A percentile compares a stretch with the other conserved stretches of the same genome.
Conservation (phyloP, 495 filamentous ascomycete species). For the Aspergillus steynii region DNA sequence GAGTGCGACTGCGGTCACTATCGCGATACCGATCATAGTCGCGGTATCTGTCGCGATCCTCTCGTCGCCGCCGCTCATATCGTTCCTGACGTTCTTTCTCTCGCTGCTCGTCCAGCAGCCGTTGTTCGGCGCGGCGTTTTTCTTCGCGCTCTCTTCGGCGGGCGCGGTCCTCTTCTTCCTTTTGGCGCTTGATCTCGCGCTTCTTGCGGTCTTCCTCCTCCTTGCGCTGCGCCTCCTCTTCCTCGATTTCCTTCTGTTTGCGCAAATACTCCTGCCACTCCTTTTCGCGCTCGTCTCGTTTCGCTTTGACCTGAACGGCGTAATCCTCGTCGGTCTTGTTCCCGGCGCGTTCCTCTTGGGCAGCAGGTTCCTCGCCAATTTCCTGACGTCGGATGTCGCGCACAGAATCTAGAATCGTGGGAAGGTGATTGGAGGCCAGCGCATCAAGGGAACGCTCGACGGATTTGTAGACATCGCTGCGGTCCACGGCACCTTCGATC, state of each 20-base stretch:
- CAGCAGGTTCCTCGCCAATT: slow-evolving; percentile 71
- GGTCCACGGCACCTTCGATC: slow-evolving; percentile 83
- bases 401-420: slow-evolving; percentile 64
- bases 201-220: slow-evolving; percentile 66
- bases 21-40: slow-evolving; percentile 36
- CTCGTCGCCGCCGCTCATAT: slow-evolving; percentile 47
- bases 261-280: slow-evolving; percentile 63
- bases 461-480: slow-evolving; percentile 75
- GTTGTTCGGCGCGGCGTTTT: slow-evolving; percentile 57
- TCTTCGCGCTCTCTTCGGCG: slow-evolving; percentile 48
- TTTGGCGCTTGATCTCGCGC: slow-evolving; percentile 60
- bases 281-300: slow-evolving; percentile 63
- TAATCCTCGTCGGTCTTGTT: slow-evolving; percentile 84
- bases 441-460: slow-evolving; percentile 66
- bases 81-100: slow-evolving; percentile 56
- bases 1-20: slow-evolving; percentile 31
- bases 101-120: slow-evolving; percentile 50
- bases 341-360: slow-evolving; percentile 66
- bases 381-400: slow-evolving; percentile 70
- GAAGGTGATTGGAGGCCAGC: slow-evolving; percentile 64
- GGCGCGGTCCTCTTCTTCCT: slow-evolving; percentile 59
- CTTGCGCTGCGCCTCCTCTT: slow-evolving; percentile 64
- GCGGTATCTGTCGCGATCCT: slow-evolving; percentile 42
- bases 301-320: slow-evolving; percentile 66
- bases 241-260: slow-evolving; percentile 61